Conservation (phyloP, 2,329 filamentous ascomycete species). For the Aspergillus bombycis region DNA sequence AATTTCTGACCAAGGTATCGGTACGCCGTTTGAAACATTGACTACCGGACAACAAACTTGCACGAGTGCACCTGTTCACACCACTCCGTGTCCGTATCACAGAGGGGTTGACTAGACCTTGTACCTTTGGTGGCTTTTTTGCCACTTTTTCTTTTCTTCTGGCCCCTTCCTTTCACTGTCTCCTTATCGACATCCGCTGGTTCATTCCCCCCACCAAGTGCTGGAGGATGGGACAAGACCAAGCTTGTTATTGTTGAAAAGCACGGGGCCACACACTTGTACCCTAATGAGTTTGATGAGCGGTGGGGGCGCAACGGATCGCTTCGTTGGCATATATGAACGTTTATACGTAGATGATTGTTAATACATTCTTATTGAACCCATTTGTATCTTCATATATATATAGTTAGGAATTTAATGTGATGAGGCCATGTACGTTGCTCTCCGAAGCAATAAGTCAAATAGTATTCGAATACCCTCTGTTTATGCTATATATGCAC, state of each 20-base stretch:
- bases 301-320: slow-evolving; percentile 23
- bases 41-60: background rate
- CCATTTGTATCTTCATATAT: background rate
- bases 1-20: background rate
- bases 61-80: background rate
- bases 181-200: slow-evolving; percentile 19
- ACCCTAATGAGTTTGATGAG: slow-evolving; percentile 27
- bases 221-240: slow-evolving; percentile 22
- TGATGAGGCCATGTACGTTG: background rate
- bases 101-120: slow-evolving; percentile 3
- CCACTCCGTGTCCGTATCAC: background rate
- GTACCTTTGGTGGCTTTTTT: background rate
- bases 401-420: slow-evolving; percentile 6
- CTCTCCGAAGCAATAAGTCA: background rate
- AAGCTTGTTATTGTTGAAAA: slow-evolving; percentile 21
- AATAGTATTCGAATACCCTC: background rate
- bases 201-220: slow-evolving; percentile 25
- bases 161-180: slow-evolving; percentile 18
- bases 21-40: background rate
- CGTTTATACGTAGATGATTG: slow-evolving; percentile 20
- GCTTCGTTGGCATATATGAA: slow-evolving; percentile 15
- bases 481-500: background rate
- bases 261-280: slow-evolving; percentile 19
- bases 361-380: slow-evolving; percentile 13
- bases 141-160: background rate